Evolutionary conservation across 345 rosid species (phyloP).

Genomic region (Hirschfeldia incana): DNA sequence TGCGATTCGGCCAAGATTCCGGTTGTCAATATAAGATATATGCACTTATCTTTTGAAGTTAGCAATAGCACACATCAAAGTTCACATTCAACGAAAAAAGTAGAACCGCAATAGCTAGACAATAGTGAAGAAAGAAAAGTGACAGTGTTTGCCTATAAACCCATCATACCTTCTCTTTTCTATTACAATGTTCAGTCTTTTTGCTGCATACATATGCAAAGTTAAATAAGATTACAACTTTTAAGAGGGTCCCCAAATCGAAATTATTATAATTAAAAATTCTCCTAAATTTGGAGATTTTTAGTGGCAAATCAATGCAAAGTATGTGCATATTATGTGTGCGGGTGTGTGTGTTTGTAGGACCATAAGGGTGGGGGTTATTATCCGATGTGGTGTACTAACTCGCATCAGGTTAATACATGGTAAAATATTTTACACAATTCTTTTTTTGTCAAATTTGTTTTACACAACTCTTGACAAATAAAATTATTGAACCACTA

Average conservation of each 20-base stretch:
- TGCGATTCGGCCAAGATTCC: background rate
- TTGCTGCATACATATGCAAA: constrained; percentile 29
- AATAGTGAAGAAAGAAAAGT: constrained; percentile 17
- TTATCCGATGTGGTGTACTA: background rate
- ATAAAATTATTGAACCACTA: background rate
- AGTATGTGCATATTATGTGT: background rate
- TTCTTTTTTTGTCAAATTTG: too few relatives aligned
- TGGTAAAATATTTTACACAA: background rate
- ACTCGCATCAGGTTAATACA: background rate
- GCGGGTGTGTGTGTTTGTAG: background rate
- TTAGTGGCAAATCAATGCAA: constrained; percentile 21
- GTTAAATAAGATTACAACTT: background rate
- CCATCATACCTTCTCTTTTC: constrained; percentile 19
- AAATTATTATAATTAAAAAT: background rate
- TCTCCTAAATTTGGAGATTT: constrained; percentile 18
- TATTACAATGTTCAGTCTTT: constrained; percentile 24
- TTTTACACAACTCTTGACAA: background rate
- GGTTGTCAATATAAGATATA: background rate
- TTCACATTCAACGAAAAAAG: constrained; percentile 15
- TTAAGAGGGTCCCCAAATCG: background rate
- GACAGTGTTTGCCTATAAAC: constrained; percentile 34
- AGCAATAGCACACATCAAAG: constrained; percentile 7
- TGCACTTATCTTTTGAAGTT: background rate
- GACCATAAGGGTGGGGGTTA: background rate
- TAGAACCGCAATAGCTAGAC: constrained; percentile 20